Evolutionary conservation across 129 eudicot genomes (phyloP).

Genomic region (Flaveria robusta): DNA sequence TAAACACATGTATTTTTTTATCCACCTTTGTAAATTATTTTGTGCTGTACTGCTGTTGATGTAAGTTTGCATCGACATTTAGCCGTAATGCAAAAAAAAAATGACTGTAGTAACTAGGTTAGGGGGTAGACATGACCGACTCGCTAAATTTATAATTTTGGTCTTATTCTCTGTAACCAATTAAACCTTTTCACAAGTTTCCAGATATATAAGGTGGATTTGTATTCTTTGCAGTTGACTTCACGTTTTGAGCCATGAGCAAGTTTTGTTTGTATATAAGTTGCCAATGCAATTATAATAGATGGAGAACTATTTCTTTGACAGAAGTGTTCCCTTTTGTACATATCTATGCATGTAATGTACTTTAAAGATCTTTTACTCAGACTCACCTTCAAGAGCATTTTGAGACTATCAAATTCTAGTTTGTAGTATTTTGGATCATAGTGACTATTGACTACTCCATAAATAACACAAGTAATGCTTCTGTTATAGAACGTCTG

Average conservation of each 20-base stretch:
- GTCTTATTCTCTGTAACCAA: background rate
- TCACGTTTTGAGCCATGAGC: background rate
- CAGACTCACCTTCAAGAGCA: background rate
- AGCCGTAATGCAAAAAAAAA: background rate
- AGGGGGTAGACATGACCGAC: background rate
- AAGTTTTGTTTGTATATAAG: background rate
- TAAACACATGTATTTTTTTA: too few relatives aligned
- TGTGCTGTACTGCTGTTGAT: slow-evolving; percentile 34
- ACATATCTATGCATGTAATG: background rate
- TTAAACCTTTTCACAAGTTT: background rate
- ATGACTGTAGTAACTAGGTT: background rate
- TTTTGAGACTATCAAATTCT: background rate
- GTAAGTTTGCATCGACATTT: slow-evolving; percentile 40
- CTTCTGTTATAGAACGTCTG: background rate
- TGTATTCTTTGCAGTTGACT: background rate
- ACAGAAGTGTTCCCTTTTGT: background rate
- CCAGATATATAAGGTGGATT: background rate
- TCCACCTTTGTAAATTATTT: background rate
- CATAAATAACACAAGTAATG: slow-evolving; percentile 25
- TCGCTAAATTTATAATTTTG: background rate
- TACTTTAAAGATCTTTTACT: background rate
- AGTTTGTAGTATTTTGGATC: background rate
- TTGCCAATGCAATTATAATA: background rate
- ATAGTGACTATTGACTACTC: background rate
- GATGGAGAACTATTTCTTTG: background rate